Evolutionary conservation across 495 filamentous ascomycete species (phyloP).

Genomic region (Hyaloscypha bicolor): DNA sequence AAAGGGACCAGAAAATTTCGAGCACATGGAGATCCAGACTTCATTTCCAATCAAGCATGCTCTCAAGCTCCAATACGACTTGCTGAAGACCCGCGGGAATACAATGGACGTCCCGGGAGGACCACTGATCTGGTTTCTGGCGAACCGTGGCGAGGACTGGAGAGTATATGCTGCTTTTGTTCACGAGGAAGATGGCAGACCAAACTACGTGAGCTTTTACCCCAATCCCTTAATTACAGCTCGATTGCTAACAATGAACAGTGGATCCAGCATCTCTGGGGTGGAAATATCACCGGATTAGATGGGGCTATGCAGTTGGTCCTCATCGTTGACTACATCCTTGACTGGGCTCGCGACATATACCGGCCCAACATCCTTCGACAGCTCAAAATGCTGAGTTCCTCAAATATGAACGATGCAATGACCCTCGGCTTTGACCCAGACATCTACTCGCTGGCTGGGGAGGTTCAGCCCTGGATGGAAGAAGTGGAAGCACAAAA

Average conservation of each 20-base stretch:
- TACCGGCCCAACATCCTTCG: constrained; percentile 1
- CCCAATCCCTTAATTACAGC: not conserved
- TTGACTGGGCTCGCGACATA: constrained; percentile 18
- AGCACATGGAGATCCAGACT: constrained; percentile 3
- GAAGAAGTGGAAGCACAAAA: not conserved
- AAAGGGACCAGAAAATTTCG: not conserved
- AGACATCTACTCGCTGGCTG: not conserved
- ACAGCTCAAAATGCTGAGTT: not conserved
- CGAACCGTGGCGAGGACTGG: constrained; percentile 10
- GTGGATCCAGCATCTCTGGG: constrained; percentile 14
- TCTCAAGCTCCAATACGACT: constrained; percentile 7
- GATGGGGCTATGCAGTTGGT: constrained; percentile 12
- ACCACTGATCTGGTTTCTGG: constrained; percentile 12
- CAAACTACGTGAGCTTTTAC: not conserved
- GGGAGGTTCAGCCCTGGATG: not conserved
- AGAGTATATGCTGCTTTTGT: constrained; percentile 5
- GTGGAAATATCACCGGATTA: not conserved
- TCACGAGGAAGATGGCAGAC: not conserved
- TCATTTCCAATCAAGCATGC: constrained; percentile 1
- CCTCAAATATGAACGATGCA: not conserved
- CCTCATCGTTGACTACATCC: constrained; percentile 20
- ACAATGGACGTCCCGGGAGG: not conserved
- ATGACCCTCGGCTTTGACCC: not conserved
- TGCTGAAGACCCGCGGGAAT: not conserved
- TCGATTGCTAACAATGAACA: not conserved